phyloP scores from a whole-genome alignment of 2,329 filamentous ascomycete species.

The Verticillium isaacii region DNA sequence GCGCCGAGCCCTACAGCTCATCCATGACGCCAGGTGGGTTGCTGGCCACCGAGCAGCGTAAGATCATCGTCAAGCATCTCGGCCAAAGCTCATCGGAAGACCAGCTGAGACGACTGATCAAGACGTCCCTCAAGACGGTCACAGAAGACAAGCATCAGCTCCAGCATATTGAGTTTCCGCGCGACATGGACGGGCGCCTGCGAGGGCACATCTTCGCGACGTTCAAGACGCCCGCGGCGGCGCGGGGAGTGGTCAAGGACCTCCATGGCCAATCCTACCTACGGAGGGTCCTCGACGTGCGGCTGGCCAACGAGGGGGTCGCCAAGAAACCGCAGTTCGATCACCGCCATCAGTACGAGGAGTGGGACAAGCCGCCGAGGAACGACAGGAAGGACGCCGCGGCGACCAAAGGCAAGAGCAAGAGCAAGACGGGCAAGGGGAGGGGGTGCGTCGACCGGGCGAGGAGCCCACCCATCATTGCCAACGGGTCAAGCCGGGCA shows the following conservation, averaged over 20 bases:
- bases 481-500: not conserved
- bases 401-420: not conserved
- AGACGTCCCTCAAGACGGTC: not conserved
- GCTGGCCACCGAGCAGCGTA: constrained; percentile 1
- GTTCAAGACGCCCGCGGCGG: constrained; percentile 3
- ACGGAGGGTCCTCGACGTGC: constrained; percentile 1
- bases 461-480: not conserved
- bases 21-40: not conserved
- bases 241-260: not conserved
- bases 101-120: constrained; percentile 5
- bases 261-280: constrained; percentile 4
- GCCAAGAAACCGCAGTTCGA: not conserved
- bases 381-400: not conserved
- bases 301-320: not conserved
- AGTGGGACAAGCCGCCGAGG: not conserved
- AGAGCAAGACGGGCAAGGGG: not conserved
- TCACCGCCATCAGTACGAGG: not conserved
- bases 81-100: constrained; percentile 4
- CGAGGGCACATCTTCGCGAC: constrained; percentile 6
- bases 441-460: not conserved
- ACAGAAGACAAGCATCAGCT: constrained; percentile 5
- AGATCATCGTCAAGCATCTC: constrained; percentile 5
- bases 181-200: constrained; percentile 1
- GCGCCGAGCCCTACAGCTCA: not conserved
- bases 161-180: constrained; percentile 6